Evolutionary conservation across 2,329 filamentous ascomycete species (phyloP), one percentile per base, ranked within the genome.

Genomic region (Corniculantispora saksenae): DNA sequence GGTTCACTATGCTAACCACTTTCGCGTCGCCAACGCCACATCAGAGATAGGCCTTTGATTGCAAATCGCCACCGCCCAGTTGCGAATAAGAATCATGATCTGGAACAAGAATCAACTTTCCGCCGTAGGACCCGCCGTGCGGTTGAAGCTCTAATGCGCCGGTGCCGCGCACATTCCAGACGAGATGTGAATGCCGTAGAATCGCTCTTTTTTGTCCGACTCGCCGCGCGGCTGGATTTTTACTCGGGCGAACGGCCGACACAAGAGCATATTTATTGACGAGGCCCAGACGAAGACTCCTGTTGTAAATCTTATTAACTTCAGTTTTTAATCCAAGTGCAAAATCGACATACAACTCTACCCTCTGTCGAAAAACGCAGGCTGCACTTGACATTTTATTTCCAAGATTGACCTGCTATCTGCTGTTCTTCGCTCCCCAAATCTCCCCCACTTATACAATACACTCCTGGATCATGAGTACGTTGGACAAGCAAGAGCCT

Each of bases 401-500:
- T 19, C 17, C 12, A 43, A 43, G 3, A 7, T 43, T 6, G 5
- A 19, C 38, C 38, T 43, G 38, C 38, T 10, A 4, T 43, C 38
- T 10, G 38, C 17, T 43, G 38, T 13, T 4, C 38, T 43, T 15
- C 38, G 12, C 10, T 3, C n/a, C 43, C 38, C 29, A 19, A 25
- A 25, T 13, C 57, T 21, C 19, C n/a, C 17, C 48, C 21, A 47
- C 7, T 32, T 56, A 10, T 32, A 56, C 38, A 9, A 17, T 8
- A 27, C 47, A 27, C n/a, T 61, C 57, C 27, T 23, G 27, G 27
- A 54, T 29, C 27, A 54, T 38, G 47, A 45, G 29, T 23, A 53
- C 21, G 10, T 25, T 50, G 38, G 61, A 63, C 32, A 47, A 58
- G 17, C 53, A 64, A 27, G 61, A 64, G 40, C 61, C 61, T 13